Base-by-base conservation (phyloP, 2,329 filamentous ascomycete genomes). In the Epichloe amarillans region DNA sequence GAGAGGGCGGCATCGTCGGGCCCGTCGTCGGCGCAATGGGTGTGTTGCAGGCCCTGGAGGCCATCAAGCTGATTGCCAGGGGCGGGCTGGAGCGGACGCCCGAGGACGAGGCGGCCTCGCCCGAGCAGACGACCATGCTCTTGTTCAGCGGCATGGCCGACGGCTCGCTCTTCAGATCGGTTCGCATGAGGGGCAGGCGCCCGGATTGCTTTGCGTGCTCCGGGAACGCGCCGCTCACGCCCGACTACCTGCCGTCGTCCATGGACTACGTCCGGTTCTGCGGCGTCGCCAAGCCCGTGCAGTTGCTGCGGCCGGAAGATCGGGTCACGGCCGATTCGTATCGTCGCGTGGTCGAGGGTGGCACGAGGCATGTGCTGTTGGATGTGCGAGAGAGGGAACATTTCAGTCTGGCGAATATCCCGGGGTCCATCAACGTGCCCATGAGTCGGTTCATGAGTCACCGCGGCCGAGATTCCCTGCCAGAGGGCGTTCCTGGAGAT, bases 1-100 rank as follows among this genome's bases (percentile, higher is more conserved):
- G 90, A 40, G 93, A 98, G 64, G 91, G 90, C 10, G 93, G 93
- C 0, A 89, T 98, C 8, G 61, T 98, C 1, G 93, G 93, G 0
- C 90, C 93, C 0, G 89, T 96, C 0, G 93, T 98, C 0, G 93
- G 93, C 0, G 76, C 82, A 0, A 96, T 98, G 88, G 93, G 93
- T 7, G 83, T 95, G 0, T 69, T 97, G 51, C 93, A 97, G 69
- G 91, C 93, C 0, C 72, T 95, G 1, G 89, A 97, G 68, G 82
- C 88, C 0, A 82, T 97, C 60, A 93, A 94, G 63, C 66, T 96
- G n/a, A 74, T 96, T 15, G 75, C 79, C 0, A 60, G 70, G 33
- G 64, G 61, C 3, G 59, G 59, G 5, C 52, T 60, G 8, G 60
- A 63, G n/a, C 15, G 23, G 4, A 8, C 10, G 14, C 10, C 15